Evolutionary conservation across 2,329 filamentous ascomycete genomes (phyloP).

Genomic region (Exophiala viscosa): DNA sequence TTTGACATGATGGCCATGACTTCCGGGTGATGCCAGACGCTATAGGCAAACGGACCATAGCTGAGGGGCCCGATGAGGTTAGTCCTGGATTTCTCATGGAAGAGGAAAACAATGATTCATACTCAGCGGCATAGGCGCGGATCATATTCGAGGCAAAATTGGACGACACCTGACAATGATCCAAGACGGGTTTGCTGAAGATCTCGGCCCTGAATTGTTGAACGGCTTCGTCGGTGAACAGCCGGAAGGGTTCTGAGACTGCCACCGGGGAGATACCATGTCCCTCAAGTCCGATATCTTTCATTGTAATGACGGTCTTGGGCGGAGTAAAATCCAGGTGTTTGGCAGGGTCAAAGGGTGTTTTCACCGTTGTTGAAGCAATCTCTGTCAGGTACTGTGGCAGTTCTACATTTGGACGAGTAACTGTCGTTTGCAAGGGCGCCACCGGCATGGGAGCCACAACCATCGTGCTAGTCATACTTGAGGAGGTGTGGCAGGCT

Average conservation of each 20-base stretch:
- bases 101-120: neutral
- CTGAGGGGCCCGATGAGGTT: constrained; percentile 53
- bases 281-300: constrained; percentile 16
- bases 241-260: constrained; percentile 58
- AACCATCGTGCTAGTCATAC: neutral
- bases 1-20: constrained; percentile 52
- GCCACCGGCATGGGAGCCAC: neutral
- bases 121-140: neutral
- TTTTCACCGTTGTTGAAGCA: neutral
- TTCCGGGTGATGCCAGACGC: constrained; percentile 54
- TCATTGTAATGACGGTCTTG: constrained; percentile 3
- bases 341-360: constrained; percentile 9
- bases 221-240: constrained; percentile 59
- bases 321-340: constrained; percentile 8
- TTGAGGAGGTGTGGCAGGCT: neutral
- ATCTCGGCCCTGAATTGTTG: neutral
- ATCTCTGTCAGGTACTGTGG: neutral
- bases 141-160: neutral
- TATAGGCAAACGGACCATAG: constrained; percentile 59
- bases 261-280: constrained; percentile 35
- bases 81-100: constrained; percentile 52
- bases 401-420: neutral
- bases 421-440: neutral
- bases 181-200: neutral
- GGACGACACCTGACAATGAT: neutral